Evolutionary conservation across 2,329 filamentous ascomycete genomes (phyloP).

Genomic region (Sporothrix brunneoviolacea): DNA sequence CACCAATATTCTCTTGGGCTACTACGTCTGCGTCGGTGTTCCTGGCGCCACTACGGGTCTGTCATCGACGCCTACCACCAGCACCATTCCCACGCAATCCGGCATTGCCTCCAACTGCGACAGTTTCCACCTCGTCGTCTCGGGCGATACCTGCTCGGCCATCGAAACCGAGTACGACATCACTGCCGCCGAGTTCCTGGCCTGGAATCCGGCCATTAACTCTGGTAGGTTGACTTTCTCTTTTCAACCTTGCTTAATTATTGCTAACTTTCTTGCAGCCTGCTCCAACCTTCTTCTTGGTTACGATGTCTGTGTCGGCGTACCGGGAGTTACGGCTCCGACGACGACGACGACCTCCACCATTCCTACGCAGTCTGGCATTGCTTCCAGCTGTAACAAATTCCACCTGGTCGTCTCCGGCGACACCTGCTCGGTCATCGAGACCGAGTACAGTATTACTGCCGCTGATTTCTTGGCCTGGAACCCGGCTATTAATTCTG

Average conservation of each 20-base stretch:
- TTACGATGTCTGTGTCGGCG: conserved; percentile 13
- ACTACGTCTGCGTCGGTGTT: conserved; percentile 13
- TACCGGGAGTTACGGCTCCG: not conserved
- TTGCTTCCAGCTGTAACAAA: not conserved
- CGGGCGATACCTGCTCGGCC: conserved; percentile 5
- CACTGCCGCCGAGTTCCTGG: not conserved
- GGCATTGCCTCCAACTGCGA: not conserved
- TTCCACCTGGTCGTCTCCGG: conserved; percentile 2
- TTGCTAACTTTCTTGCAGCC: too few species aligned
- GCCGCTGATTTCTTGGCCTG: not conserved
- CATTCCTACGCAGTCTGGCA: too few species aligned
- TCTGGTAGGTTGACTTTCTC: too few species aligned
- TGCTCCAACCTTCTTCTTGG: conserved; percentile 11
- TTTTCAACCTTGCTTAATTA: too few species aligned
- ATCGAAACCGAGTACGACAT: conserved; percentile 5
- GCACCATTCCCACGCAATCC: too few species aligned
- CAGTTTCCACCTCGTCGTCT: not conserved
- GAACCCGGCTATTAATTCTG: too few species aligned
- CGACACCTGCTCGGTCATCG: conserved; percentile 7
- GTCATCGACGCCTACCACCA: too few species aligned
- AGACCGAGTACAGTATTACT: not conserved
- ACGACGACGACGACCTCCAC: too few species aligned
- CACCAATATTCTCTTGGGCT: conserved; percentile 9
- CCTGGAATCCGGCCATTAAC: too few species aligned
- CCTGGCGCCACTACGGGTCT: not conserved